These are phyloP conservation scores for Dentipellis sp. DNA, from an alignment of 768 basidiomycete species.

Conservation along the genomic window DNA sequence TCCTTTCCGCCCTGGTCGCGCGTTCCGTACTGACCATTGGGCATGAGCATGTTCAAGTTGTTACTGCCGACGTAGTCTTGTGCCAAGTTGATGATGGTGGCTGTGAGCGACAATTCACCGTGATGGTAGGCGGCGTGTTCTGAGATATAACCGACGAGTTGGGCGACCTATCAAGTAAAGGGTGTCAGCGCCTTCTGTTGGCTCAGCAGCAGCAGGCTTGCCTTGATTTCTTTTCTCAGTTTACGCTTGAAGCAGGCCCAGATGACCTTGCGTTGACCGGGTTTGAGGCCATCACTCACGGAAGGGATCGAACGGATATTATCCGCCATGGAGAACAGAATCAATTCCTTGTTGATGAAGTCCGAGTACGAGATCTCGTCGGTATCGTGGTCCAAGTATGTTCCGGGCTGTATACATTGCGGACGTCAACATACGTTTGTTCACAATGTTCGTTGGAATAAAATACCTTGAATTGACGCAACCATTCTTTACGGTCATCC, in stretches of 20 bases:
- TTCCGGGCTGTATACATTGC: conserved; percentile 60
- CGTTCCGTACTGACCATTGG: conserved; percentile 94
- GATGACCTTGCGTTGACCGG: conserved; percentile 94
- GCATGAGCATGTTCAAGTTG: conserved; percentile 82
- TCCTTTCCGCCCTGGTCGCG: conserved; percentile 92
- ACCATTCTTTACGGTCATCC: conserved; percentile 97
- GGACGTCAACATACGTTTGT: not conserved
- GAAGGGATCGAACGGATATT: conserved; percentile 98
- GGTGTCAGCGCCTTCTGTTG: not conserved
- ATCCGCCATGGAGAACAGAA: conserved; percentile 99
- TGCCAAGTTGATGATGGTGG: conserved; percentile 89
- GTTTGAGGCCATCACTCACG: conserved; percentile 89
- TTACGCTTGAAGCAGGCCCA: conserved; percentile 97
- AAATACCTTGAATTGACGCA: conserved; percentile 79
- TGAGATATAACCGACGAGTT: conserved; percentile 90
- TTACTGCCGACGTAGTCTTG: conserved; percentile 94
- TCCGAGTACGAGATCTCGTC: conserved; percentile 83
- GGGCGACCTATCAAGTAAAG: conserved; percentile 54
- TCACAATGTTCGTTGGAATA: too few relatives aligned
- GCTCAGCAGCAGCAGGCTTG: conserved; percentile 15
- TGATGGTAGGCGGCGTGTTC: conserved; percentile 97
- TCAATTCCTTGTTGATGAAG: conserved; percentile 97
- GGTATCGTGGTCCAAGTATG: conserved; percentile 82
- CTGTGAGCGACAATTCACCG: conserved; percentile 79
- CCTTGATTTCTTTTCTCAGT: conserved; percentile 87